Percentiles rank a stretch among this genome's conserved stretches.
phyloP scores from a whole-genome alignment of 2,329 filamentous ascomycete genomes.

The Alternaria brassicicola region DNA sequence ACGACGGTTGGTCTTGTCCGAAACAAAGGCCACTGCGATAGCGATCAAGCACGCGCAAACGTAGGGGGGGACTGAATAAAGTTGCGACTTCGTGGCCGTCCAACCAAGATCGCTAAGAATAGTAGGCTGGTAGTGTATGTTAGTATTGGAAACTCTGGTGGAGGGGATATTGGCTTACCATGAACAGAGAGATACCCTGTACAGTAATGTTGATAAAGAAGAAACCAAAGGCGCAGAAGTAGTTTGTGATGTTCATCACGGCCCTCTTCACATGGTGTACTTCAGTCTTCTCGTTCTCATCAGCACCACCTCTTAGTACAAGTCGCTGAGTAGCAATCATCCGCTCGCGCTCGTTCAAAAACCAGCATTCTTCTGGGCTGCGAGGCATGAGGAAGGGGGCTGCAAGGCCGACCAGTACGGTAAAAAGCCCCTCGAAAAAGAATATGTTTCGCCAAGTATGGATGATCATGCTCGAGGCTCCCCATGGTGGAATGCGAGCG shows the following conservation, averaged over 20 bases:
- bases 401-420: slow-evolving; percentile 54
- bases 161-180: slow-evolving; percentile 32
- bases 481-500: slow-evolving; percentile 59
- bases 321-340: slow-evolving; percentile 62
- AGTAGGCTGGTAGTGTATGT: slow-evolving; percentile 37
- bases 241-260: slow-evolving; percentile 64
- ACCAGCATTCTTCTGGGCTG: slow-evolving; percentile 56
- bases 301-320: slow-evolving; percentile 56
- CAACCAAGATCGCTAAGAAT: slow-evolving; percentile 48
- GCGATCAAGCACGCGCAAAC: slow-evolving; percentile 46
- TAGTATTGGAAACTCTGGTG: not conserved
- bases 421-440: slow-evolving; percentile 67
- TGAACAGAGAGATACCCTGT: slow-evolving; percentile 53
- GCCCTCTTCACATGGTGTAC: slow-evolving; percentile 58
- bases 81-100: slow-evolving; percentile 47
- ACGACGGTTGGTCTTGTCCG: slow-evolving; percentile 47
- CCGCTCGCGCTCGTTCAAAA: slow-evolving; percentile 60
- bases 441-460: slow-evolving; percentile 60
- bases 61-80: slow-evolving; percentile 50
- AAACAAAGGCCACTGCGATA: slow-evolving; percentile 45
- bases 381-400: slow-evolving; percentile 62
- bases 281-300: slow-evolving; percentile 56
- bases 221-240: slow-evolving; percentile 64
- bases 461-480: slow-evolving; percentile 51
- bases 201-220: slow-evolving; percentile 67